These are phyloP conservation scores for Melampsora larici-populina DNA, from an alignment of 1,284 basidiomycete genomes.

Conservation along the genomic window DNA sequence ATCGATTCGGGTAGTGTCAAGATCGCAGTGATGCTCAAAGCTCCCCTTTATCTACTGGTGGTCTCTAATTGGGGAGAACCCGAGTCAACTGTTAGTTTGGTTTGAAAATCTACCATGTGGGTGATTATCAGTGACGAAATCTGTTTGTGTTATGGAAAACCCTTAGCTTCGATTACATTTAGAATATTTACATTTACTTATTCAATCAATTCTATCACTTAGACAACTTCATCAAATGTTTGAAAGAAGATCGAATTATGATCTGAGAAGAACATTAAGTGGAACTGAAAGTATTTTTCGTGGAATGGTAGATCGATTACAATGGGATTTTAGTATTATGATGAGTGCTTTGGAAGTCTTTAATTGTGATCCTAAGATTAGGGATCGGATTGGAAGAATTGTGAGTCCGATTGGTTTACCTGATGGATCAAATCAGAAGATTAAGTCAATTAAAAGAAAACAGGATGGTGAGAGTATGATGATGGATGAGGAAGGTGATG, in stretches of 20 bases:
- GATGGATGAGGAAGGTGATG: neutral
- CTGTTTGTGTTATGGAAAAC: neutral
- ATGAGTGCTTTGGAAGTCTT: slow-evolving; percentile 46
- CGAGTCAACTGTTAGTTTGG: slow-evolving; percentile 74
- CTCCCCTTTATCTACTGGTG: slow-evolving; percentile 86
- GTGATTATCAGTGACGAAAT: neutral
- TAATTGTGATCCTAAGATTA: slow-evolving; percentile 44
- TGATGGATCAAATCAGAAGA: neutral
- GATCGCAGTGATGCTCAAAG: slow-evolving; percentile 77
- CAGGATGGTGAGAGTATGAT: neutral
- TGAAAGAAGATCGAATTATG: slow-evolving; percentile 82
- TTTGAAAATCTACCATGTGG: neutral
- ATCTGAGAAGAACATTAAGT: slow-evolving; percentile 73
- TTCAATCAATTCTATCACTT: slow-evolving; percentile 81
- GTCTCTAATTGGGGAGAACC: slow-evolving; percentile 89
- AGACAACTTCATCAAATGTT: slow-evolving; percentile 81
- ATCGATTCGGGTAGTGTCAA: slow-evolving; percentile 71
- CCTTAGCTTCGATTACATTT: slow-evolving; percentile 79
- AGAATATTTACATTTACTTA: slow-evolving; percentile 88
- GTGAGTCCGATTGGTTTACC: slow-evolving; percentile 64
- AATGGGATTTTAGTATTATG: slow-evolving; percentile 72
- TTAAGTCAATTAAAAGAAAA: slow-evolving; percentile 1
- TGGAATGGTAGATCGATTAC: slow-evolving; percentile 66
- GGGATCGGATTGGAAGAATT: slow-evolving; percentile 67
- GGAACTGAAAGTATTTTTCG: slow-evolving; percentile 78